Conservation (phyloP, 371 early-diverging fungal species). For the Phascolomyces articulosus region DNA sequence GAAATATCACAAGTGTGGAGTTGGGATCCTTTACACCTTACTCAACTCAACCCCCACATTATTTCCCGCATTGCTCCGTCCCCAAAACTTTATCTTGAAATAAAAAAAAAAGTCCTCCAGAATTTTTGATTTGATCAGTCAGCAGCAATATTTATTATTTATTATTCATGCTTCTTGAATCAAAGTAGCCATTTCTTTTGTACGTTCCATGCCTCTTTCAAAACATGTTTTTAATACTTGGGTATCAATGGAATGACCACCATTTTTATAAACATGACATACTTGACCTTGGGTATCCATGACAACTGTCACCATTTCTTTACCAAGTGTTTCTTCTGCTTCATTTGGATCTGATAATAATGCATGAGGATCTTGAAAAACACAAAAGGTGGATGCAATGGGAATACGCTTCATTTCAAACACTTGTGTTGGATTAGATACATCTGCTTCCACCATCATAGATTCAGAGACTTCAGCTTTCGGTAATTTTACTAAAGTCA, state of each 20-base stretch:
- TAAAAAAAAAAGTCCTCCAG: too few species aligned
- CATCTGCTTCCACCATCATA: constrained; percentile 66
- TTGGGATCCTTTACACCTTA: too few species aligned
- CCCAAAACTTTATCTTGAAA: too few species aligned
- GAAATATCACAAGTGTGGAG: too few species aligned
- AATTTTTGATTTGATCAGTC: too few species aligned
- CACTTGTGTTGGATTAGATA: constrained; percentile 46
- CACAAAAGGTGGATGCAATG: constrained; percentile 66
- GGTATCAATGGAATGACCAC: constrained; percentile 45
- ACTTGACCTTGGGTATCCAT: constrained; percentile 61
- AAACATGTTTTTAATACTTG: constrained; percentile 48
- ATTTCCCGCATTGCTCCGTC: too few species aligned
- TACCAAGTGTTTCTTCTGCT: constrained; percentile 69
- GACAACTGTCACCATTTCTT: constrained; percentile 62
- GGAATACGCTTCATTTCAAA: constrained; percentile 53
- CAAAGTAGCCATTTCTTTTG: constrained; percentile 33
- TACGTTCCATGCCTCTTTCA: constrained; percentile 45
- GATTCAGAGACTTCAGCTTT: constrained; percentile 58
- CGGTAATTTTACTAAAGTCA: constrained; percentile 64
- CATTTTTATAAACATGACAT: constrained; percentile 57
- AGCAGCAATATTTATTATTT: not conserved
- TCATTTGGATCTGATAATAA: constrained; percentile 78
- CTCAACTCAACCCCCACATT: too few species aligned
- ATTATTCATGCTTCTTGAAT: not conserved
- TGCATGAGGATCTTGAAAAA: constrained; percentile 60